Conservation (phyloP, 331 rosid genomes). For the Saraca asoca region DNA sequence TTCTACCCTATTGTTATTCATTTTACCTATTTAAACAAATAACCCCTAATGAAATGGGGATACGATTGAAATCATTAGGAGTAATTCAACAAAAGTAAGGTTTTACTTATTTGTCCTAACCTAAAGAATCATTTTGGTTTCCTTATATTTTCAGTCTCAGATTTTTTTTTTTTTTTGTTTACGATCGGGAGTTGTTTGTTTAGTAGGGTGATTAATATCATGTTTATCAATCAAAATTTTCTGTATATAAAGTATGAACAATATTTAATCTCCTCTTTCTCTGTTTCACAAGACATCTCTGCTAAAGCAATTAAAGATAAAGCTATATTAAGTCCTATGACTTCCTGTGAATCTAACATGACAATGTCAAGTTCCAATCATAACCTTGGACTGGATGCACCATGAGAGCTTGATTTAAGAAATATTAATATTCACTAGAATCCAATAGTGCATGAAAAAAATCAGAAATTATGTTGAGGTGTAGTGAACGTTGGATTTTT, state of each 20-base stretch:
- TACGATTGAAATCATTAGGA: slow-evolving; percentile 48
- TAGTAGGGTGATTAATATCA: neutral
- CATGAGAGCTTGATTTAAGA: slow-evolving; percentile 61
- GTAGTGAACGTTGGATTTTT: no score
- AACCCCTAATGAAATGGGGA: no score
- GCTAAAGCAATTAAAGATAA: slow-evolving; percentile 43
- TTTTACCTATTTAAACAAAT: no score
- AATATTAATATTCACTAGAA: slow-evolving; percentile 43
- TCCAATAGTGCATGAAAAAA: slow-evolving; percentile 49
- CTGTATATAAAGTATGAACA: no score
- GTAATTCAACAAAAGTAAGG: slow-evolving; percentile 58
- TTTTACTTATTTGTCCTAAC: slow-evolving; percentile 34
- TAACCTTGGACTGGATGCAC: slow-evolving; percentile 80
- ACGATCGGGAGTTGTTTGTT: no score
- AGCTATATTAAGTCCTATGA: slow-evolving; percentile 56
- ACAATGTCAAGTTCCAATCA: slow-evolving; percentile 90
- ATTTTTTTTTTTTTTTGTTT: no score
- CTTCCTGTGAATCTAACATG: slow-evolving; percentile 83
- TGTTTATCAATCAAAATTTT: slow-evolving; percentile 23
- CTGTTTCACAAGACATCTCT: slow-evolving; percentile 47
- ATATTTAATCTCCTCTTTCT: slow-evolving; percentile 15
- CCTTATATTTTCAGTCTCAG: neutral
- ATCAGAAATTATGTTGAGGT: no score
- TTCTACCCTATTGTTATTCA: no score
- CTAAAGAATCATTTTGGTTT: slow-evolving; percentile 20